Base-by-base conservation (phyloP, 2,329 filamentous ascomycete genomes). In the Cladosporium sp. region DNA sequence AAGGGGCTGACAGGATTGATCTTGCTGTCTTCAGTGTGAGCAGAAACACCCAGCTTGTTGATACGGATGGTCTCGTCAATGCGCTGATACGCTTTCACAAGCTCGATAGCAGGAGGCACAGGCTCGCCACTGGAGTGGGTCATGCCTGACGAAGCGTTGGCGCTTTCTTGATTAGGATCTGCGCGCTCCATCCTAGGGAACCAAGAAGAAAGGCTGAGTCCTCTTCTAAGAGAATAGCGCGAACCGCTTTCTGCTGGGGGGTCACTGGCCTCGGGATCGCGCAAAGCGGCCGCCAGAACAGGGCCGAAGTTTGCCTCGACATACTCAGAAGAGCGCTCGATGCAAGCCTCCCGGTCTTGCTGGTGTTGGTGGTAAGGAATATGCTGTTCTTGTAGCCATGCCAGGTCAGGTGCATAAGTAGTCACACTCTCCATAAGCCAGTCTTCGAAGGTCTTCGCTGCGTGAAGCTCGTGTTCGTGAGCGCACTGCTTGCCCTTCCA, bases 401-500 rank as follows among this genome's bases (percentile, higher is more conserved):
- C 79, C 11, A 86, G 75, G 46, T 78, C 73, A 6, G 77, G 75
- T 18, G 80, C 79, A 72, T 91, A 83, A 62, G 67, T 58, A 25
- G 63, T 88, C 83, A 43, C 82, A 81, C 62, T 85, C n/a, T 69
- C 70, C 7, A 65, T 81, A 16, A 96, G 79, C 81, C 92, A 96
- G 0, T 88, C 82, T 3, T 88, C 83, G 74, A 97, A 94, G 76
- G 21, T 77, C 77, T 34, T 83, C 75, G 5, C 88, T 28, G 75
- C 69, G 48, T 76, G 73, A 16, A 75, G 65, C 46, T 97, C 80
- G n/a, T 87, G 83, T 3, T 91, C 89, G 0, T 92, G 89, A 67
- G 93, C 92, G 1, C 88, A 87, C 74, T 97, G 91, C 71, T 96
- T 91, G 28, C 91, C 91, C 76, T 93, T 96, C 95, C 95, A 99